Base-by-base conservation (phyloP, 257 asterid species). In the Gentiana dahurica region DNA sequence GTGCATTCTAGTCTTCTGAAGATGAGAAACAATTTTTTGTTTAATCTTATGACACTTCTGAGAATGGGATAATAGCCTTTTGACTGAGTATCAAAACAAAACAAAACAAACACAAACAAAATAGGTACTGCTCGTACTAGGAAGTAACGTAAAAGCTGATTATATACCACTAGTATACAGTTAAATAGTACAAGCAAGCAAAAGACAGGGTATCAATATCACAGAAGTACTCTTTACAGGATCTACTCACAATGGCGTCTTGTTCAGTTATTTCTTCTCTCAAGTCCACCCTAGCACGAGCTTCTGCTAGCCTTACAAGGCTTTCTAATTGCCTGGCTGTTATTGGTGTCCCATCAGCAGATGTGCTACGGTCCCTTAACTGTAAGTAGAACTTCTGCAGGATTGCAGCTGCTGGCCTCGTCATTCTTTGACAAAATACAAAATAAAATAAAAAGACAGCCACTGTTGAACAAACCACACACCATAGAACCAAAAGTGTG, bases 311-410 rank as follows among this genome's bases (percentile, higher is more conserved):
- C 78, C 98, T 76, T 46, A 87, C 89, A 67, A 91, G 78, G 74
- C 98, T 91, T 76, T 91, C 98, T 59, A 91, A 79, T 73, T 91
- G 98, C 77, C 98, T 79, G 38, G 98, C 96, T 47, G 98, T 91
- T 75, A 91, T 87, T 51, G 98, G 98, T 73, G 91, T 87, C 58
- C 96, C 81, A 69, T 91, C 98, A 39, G 94, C 81, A 38, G 89
- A 81, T 55, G 91, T 76, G 70, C 67, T 83, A 53, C 62, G 95
- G 72, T 87, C 96, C 68, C 96, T 81, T 57, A 91, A 68, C 64
- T 74, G 75, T 63, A 91, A 79, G 77, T 91, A 91, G 66, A 91
- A 91, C 76, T 81, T 85, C 77, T 91, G 95, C 75, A 91, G 79
- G 76, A 87, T 87, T 39, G 79, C 96, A 61, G 98, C 98, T 36